These are phyloP conservation scores for Eucalyptus lansdowneana DNA, from an alignment of 345 rosid genomes.

Conservation along the genomic window DNA sequence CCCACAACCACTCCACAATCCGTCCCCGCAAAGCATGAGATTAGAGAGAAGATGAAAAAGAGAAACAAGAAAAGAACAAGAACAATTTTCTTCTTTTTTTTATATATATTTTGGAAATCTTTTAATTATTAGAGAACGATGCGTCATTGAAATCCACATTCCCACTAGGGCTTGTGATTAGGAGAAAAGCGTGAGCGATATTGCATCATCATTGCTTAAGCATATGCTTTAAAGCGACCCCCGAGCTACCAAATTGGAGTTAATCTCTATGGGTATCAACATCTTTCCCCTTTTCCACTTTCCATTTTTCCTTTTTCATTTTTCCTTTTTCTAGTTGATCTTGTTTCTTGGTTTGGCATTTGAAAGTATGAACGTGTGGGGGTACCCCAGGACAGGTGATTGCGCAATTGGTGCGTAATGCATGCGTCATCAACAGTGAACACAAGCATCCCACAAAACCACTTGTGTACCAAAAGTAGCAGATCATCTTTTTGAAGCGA, in stretches of 20 bases:
- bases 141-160: not conserved
- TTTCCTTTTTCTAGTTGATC: not conserved
- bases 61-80: not conserved
- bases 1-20: not conserved
- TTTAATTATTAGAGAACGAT: not conserved
- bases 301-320: not conserved
- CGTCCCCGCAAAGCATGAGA: not conserved
- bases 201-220: not conserved
- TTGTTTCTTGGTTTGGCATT: not conserved
- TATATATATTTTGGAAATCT: not conserved
- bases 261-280: not conserved
- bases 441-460: not conserved
- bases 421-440: conserved; percentile 15
- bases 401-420: conserved; percentile 22
- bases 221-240: conserved; percentile 17
- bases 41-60: not conserved
- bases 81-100: not conserved
- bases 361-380: not conserved
- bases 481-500: not conserved
- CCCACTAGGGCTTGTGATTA: conserved; percentile 15
- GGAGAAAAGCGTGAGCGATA: not conserved
- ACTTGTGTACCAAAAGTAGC: not conserved
- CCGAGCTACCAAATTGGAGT: conserved; percentile 19
- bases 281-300: not conserved
- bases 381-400: not conserved